Evolutionary conservation across 1,284 basidiomycete species (phyloP), one percentile per base, ranked within the genome.

Genomic region (Pseudozyma sp.): DNA sequence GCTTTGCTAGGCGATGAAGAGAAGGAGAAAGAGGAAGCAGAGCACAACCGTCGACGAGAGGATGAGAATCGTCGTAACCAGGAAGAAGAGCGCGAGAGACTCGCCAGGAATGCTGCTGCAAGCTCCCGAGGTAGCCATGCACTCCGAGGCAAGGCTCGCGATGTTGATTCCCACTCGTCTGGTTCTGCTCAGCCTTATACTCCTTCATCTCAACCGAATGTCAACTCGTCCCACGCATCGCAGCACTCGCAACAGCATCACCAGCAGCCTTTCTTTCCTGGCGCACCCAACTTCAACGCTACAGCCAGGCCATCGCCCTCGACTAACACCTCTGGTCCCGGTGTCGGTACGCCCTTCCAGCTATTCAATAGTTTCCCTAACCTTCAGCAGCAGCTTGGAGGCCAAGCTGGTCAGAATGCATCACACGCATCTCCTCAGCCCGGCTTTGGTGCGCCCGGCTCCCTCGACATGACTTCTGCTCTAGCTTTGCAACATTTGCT

Each of bases 401-500:
- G 44, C 5, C 59, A 40, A 34, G 53, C 58, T 21, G 52, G 36
- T 9, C 53, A 56, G 38, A 66, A 48, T 21, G 39, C 62, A 21
- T 61, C 62, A 54, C 76, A 69, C 19, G 45, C 50, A 8, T 13
- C 58, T 0, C 35, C 65, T 4, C 69, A 64, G 18, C 55, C 61
- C 38, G 64, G 50, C 34, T 66, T 67, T 18, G 58, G 52, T 18
- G 60, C n/a, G 36, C n/a, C 52, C 7, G 60, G 60, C n/a, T 58
- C 68, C 19, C 60, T 77, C 48, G 82, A 84, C 58, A 70, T 84
- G 59, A 79, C 80, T 7, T 82, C 80, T 7, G 78, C 79, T 19
- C 63, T 84, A n/a, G 82, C 82, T n/a, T 60, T 84, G 19, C 82
- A 84, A 63, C 80, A 84, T 53, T 69, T 84, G 12, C 61, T 84